phyloP scores from a whole-genome alignment of 768 basidiomycete genomes.

The Boletales sp. region DNA sequence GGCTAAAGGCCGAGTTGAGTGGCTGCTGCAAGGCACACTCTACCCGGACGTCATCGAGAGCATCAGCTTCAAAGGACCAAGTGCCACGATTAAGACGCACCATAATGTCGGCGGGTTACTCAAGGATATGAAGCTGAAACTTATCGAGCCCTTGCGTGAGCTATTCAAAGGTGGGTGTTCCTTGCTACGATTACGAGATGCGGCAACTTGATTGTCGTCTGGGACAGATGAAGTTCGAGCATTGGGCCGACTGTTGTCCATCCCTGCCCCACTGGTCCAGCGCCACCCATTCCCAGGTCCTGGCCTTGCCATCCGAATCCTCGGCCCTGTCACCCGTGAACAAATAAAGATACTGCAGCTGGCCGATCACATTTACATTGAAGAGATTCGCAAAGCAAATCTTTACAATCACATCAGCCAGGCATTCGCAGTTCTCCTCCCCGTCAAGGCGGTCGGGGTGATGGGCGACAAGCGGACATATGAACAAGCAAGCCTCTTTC shows the following conservation, averaged over 20 bases:
- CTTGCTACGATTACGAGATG: not conserved
- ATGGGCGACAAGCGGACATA: conserved; percentile 97
- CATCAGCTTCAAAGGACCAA: conserved; percentile 98
- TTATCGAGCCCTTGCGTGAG: conserved; percentile 96
- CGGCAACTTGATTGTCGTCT: not conserved
- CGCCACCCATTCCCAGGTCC: conserved; percentile 99
- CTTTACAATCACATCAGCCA: conserved; percentile 93
- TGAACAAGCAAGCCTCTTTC: conserved; percentile 61
- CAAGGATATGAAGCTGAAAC: conserved; percentile 97
- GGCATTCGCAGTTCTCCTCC: conserved; percentile 94
- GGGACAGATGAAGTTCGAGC: conserved; percentile 88
- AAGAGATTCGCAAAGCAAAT: conserved; percentile 91
- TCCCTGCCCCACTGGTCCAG: conserved; percentile 90
- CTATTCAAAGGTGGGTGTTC: conserved; percentile 84
- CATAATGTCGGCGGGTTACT: conserved; percentile 97
- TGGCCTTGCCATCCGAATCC: conserved; percentile 95
- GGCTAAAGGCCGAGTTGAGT: conserved; percentile 90
- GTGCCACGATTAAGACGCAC: conserved; percentile 99
- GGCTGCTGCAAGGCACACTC: conserved; percentile 95
- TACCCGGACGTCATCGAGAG: conserved; percentile 99
- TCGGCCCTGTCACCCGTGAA: conserved; percentile 90
- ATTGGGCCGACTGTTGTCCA: conserved; percentile 84
- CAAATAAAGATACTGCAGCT: conserved; percentile 90
- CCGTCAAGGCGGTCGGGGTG: conserved; percentile 95
- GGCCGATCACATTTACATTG: conserved; percentile 95